Conservation (phyloP, 169 alveolate species). For the Pseudocohnilembus persalinus region DNA sequence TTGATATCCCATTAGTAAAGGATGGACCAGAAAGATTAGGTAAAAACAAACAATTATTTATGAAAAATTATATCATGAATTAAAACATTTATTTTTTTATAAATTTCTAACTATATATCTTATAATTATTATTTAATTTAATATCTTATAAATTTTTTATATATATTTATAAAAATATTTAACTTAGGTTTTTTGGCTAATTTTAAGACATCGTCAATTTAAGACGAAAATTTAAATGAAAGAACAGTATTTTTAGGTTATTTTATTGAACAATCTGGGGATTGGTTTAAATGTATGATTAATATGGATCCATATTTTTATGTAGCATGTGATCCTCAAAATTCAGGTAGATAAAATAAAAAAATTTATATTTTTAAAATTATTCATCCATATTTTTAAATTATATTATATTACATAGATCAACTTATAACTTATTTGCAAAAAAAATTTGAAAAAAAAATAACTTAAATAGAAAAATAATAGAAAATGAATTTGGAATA, state of each 20-base stretch:
- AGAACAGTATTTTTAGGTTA: conserved; percentile 8
- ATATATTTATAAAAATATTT: too few species aligned
- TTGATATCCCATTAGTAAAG: conserved; percentile 10
- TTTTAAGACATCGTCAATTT: conserved; percentile 8
- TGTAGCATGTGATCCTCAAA: conserved; percentile 63
- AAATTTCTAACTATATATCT: too few species aligned
- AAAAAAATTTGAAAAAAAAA: conserved; percentile 60
- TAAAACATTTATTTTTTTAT: too few species aligned
- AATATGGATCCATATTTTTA: conserved; percentile 92
- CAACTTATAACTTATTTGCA: conserved; percentile 58
- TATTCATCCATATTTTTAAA: background rate
- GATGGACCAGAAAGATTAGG: conserved; percentile 24
- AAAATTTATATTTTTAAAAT: background rate
- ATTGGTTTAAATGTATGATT: conserved; percentile 66
- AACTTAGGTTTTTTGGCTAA: background rate
- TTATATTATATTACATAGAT: conserved; percentile 38
- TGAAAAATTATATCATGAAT: too few species aligned
- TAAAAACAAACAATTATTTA: too few species aligned
- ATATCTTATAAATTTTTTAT: too few species aligned
- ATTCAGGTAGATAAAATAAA: conserved; percentile 19
- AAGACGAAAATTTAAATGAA: conserved; percentile 23
- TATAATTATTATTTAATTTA: too few species aligned
- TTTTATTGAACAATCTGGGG: conserved; percentile 10
- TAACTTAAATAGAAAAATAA: conserved; percentile 60
- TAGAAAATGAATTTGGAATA: conserved; percentile 87